phyloP scores from a whole-genome alignment of 2,329 filamentous ascomycete species.

The Ilyonectria mors-panacis region DNA sequence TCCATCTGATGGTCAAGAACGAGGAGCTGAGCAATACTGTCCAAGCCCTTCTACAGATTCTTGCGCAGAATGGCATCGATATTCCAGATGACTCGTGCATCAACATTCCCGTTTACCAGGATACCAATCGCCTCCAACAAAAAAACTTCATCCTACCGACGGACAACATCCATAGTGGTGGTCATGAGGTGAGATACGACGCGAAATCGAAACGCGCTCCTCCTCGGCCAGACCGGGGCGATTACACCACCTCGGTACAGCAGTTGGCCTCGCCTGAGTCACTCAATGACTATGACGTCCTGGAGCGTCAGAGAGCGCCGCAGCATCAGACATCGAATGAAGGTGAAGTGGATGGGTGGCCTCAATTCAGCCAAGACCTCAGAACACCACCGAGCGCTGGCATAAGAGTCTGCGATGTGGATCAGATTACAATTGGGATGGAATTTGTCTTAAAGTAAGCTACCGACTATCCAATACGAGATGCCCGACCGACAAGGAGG shows the following conservation, averaged over 20 bases:
- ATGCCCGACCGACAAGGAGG: not conserved
- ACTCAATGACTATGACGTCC: not conserved
- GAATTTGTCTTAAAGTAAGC: conserved; percentile 53
- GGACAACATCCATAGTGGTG: not conserved
- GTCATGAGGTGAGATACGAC: not conserved
- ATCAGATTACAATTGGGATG: conserved; percentile 44
- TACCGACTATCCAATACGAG: not conserved
- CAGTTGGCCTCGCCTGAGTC: not conserved
- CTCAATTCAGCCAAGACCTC: not conserved
- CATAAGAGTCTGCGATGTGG: not conserved
- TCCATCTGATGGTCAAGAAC: conserved; percentile 17
- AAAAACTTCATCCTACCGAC: not conserved
- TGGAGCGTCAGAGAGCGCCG: not conserved
- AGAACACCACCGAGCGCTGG: not conserved
- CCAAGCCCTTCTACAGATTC: not conserved
- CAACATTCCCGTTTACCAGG: not conserved
- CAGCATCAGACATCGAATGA: not conserved
- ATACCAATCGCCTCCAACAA: not conserved
- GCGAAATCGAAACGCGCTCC: not conserved
- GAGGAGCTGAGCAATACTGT: conserved; percentile 27
- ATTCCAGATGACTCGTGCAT: conserved; percentile 17
- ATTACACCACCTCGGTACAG: not conserved
- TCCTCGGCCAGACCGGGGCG: not conserved
- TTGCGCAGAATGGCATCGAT: not conserved
- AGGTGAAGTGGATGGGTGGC: not conserved